Evolutionary conservation across 768 basidiomycete species (phyloP).

Genomic region (Amanita jacksonii): DNA sequence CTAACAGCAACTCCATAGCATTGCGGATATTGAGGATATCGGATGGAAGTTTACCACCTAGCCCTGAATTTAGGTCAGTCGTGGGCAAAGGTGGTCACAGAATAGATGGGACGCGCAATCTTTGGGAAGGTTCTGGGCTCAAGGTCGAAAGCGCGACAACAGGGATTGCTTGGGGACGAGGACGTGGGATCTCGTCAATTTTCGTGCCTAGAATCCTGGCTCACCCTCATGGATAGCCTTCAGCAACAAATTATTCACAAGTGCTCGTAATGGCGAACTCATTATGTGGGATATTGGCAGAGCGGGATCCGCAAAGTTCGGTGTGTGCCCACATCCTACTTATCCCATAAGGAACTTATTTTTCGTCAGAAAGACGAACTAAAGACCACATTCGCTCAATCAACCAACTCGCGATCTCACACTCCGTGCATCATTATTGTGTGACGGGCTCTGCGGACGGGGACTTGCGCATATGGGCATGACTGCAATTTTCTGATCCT

Average conservation of each 20-base stretch:
- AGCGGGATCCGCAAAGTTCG: slow-evolving; percentile 56
- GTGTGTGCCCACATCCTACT: slow-evolving; percentile 34
- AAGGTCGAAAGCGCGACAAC: slow-evolving; percentile 74
- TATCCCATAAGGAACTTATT: background rate
- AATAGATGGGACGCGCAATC: slow-evolving; percentile 64
- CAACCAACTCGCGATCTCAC: slow-evolving; percentile 57
- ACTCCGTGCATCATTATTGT: slow-evolving; percentile 60
- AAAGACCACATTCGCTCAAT: slow-evolving; percentile 69
- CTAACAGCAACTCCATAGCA: slow-evolving; percentile 26
- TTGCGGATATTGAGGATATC: slow-evolving; percentile 52
- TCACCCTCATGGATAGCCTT: slow-evolving; percentile 34
- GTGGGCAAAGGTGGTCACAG: slow-evolving; percentile 53
- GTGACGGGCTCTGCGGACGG: slow-evolving; percentile 78
- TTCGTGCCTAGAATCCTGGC: background rate
- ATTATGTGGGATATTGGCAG: slow-evolving; percentile 79
- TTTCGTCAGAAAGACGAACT: slow-evolving; percentile 43
- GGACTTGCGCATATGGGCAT: slow-evolving; percentile 72
- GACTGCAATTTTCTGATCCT: slow-evolving; percentile 13
- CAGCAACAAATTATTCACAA: slow-evolving; percentile 70
- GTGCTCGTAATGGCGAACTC: slow-evolving; percentile 72
- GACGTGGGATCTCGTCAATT: slow-evolving; percentile 31
- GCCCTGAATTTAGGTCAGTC: slow-evolving; percentile 39
- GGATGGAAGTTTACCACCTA: slow-evolving; percentile 26
- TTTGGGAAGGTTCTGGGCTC: slow-evolving; percentile 71
- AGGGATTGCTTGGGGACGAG: slow-evolving; percentile 74